Evolutionary conservation across 345 rosid species (phyloP).

Genomic region (Bretschneidera sinensis): DNA sequence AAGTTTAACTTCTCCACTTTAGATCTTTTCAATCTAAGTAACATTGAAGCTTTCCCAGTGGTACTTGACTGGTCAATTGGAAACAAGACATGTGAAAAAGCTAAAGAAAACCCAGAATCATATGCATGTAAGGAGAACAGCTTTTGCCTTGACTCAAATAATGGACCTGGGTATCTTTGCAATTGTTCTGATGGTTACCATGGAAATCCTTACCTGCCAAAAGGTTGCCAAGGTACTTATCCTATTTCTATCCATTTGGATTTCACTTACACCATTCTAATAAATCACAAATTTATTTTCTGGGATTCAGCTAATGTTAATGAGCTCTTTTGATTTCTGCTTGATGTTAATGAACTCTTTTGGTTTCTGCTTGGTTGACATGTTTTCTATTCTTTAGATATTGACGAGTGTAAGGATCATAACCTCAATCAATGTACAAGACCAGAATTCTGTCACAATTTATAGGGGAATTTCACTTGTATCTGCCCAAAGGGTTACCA

Average conservation of each 20-base stretch:
- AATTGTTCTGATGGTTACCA: constrained; percentile 12
- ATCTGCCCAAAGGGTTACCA: constrained; percentile 25
- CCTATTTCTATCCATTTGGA: neutral
- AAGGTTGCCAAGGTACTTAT: constrained; percentile 29
- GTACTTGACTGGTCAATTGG: constrained; percentile 36
- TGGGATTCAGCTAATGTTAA: no score
- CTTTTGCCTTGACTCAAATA: constrained; percentile 5
- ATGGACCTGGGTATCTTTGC: constrained; percentile 16
- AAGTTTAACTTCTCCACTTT: constrained; percentile 2
- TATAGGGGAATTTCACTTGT: constrained; percentile 28
- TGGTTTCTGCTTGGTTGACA: constrained; percentile 10
- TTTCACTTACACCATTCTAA: no score
- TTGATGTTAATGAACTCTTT: no score
- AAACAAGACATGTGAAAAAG: constrained; percentile 17
- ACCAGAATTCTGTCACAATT: constrained; percentile 5
- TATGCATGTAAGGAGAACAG: constrained; percentile 18
- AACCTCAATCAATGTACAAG: constrained; percentile 6
- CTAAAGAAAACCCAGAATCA: neutral
- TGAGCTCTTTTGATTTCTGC: no score
- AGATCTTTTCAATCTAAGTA: neutral
- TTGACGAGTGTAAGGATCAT: neutral
- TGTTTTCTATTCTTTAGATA: neutral
- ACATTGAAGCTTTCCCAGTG: constrained; percentile 3
- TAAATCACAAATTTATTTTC: no score
- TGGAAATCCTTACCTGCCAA: constrained; percentile 19